phyloP scores from a whole-genome alignment of 768 basidiomycete genomes.

The Paxillus rubicundulus region DNA sequence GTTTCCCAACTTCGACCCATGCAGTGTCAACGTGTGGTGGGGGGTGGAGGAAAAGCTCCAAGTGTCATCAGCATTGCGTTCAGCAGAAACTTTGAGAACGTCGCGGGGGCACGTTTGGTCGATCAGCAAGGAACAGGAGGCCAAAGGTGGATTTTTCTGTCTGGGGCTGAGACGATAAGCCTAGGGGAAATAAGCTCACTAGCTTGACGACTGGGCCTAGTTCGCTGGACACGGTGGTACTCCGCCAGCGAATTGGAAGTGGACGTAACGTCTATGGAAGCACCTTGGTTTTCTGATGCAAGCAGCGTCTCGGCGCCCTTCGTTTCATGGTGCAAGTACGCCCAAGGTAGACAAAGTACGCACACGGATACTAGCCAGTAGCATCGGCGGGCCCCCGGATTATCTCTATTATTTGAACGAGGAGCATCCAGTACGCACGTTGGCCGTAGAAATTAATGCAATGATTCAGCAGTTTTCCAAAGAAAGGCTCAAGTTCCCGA shows the following conservation, averaged over 20 bases:
- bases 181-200: neutral
- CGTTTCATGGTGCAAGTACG: too few species aligned
- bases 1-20: neutral
- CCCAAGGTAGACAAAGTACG: too few species aligned
- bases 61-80: neutral
- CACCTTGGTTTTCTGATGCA: too few species aligned
- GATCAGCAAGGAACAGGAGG: neutral
- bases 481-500: conserved; percentile 7
- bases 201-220: too few species aligned
- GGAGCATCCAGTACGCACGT: neutral
- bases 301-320: too few species aligned
- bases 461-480: conserved; percentile 8
- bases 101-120: neutral
- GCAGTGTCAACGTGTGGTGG: neutral
- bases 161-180: neutral
- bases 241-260: too few species aligned
- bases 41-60: neutral
- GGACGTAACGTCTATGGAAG: too few species aligned
- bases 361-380: too few species aligned
- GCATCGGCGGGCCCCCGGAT: too few species aligned
- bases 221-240: too few species aligned
- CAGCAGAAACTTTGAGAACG: neutral
- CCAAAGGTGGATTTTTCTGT: neutral
- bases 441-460: neutral
- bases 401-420: too few species aligned